Evolutionary conservation across 176 grass and related monocot species (phyloP).

Genomic region (Metroxylon sagu): DNA sequence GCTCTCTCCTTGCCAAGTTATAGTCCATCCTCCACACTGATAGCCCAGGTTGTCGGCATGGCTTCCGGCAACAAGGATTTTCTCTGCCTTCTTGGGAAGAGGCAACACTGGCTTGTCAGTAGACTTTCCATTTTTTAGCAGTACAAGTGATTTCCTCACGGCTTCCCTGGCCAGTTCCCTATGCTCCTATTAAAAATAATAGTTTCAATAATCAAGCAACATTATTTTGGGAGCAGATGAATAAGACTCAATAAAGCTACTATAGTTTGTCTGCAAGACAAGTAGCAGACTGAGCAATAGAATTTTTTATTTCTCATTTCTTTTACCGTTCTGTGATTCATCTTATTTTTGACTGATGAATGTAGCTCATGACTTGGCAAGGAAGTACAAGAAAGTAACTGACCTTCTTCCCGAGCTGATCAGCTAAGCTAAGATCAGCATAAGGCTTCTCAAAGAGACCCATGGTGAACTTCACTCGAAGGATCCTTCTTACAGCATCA

Average conservation of each 20-base stretch:
- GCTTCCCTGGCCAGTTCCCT: constrained; percentile 56
- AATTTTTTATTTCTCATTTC: too few species aligned
- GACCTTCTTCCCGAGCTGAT: constrained; percentile 49
- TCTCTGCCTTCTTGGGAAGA: constrained; percentile 46
- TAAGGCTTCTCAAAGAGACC: constrained; percentile 61
- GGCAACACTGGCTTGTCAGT: constrained; percentile 23
- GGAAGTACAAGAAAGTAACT: not conserved
- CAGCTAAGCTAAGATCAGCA: constrained; percentile 33
- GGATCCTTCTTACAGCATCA: constrained; percentile 61
- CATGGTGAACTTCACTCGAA: constrained; percentile 70
- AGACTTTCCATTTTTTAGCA: constrained; percentile 67
- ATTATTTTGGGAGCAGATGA: too few species aligned
- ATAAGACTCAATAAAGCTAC: too few species aligned
- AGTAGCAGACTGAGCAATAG: too few species aligned
- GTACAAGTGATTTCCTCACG: constrained; percentile 60
- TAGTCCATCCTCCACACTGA: constrained; percentile 76
- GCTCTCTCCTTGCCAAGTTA: constrained; percentile 50
- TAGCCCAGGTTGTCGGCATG: constrained; percentile 55
- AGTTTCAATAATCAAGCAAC: too few species aligned
- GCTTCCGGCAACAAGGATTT: constrained; percentile 55
- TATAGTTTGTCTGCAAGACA: too few species aligned
- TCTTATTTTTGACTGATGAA: too few species aligned
- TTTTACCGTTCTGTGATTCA: too few species aligned
- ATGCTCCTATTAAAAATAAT: constrained; percentile 33
- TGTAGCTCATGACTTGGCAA: too few species aligned